These are phyloP conservation scores for Phaffomyces thermotolerans DNA, from an alignment of 805 yeast genomes.

Conservation along the genomic window DNA sequence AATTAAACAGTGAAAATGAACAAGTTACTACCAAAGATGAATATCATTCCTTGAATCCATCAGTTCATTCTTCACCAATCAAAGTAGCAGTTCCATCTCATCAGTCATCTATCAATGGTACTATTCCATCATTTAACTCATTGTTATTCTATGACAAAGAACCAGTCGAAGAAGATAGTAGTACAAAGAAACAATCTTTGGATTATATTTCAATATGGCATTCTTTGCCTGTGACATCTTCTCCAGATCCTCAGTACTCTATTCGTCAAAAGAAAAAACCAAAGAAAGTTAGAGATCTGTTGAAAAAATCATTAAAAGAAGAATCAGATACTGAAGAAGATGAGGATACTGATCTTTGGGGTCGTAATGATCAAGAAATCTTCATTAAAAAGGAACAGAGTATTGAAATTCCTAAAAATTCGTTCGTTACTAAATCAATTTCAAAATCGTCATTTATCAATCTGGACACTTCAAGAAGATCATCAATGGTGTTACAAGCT, in stretches of 20 bases:
- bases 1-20: not conserved
- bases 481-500: constrained; percentile 7
- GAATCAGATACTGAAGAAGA: constrained; percentile 10
- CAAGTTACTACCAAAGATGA: constrained; percentile 4
- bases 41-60: constrained; percentile 6
- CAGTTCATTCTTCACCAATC: constrained; percentile 1
- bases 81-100: constrained; percentile 15
- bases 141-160: constrained; percentile 19
- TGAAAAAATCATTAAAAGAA: constrained; percentile 13
- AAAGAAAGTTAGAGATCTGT: constrained; percentile 14
- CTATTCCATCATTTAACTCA: constrained; percentile 19
- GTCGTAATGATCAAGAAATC: constrained; percentile 1
- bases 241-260: constrained; percentile 20
- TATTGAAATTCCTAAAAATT: constrained; percentile 6
- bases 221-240: constrained; percentile 24
- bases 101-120: constrained; percentile 10
- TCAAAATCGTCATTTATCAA: constrained; percentile 20
- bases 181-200: constrained; percentile 9
- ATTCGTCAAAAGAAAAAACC: constrained; percentile 16
- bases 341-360: not conserved
- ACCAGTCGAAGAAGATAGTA: constrained; percentile 7
- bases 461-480: constrained; percentile 15
- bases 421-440: constrained; percentile 19
- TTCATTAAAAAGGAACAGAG: constrained; percentile 3
- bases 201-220: constrained; percentile 24